Evolutionary conservation across 2,329 filamentous ascomycete species (phyloP), one percentile per base, ranked within the genome.

Genomic region (Aspergillus thermomutatus): DNA sequence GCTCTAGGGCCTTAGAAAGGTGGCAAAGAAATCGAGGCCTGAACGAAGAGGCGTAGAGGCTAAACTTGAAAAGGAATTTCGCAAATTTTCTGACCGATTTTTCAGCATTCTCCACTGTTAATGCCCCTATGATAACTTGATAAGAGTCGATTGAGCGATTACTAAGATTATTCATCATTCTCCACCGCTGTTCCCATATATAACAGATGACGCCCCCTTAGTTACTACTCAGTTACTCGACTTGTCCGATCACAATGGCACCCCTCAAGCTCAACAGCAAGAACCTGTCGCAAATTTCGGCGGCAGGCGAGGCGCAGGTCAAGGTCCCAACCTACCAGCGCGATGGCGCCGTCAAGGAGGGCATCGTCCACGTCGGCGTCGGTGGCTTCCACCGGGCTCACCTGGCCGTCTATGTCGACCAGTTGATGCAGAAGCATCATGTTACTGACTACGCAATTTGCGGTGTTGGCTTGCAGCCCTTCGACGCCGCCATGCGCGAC

Each of bases 361-460:
- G 80, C 40, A 82, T 83, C 52, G 80, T 83, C 48, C 80, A 83
- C 68, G 70, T 83, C 55, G 80, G 80, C 51, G 80, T 83, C 11
- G 80, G 80, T 59, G 80, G 80, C 66, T 83, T 83, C 72, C 80
- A 83, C 74, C 72, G 80, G 61, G 79, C 80, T 23, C 80, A 83
- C 56, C 64, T 83, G 68, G 80, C 80, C 21, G 79, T 82, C 61
- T 83, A 83, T 64, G 64, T 82, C 54, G 72, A 82, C 69, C 66
- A 74, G 49, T 67, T 82, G 68, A 76, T 82, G 65, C 69, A 77
- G 67, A 73, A 81, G 56, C 75, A 80, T 55, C 73, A 70, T 11
- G 64, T 77, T 25, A 72, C 62, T 49, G 73, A 82, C 61, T 83
- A 75, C 65, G 79, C 79, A 34, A 83, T 83, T 60, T 81, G 78